Conservation (phyloP, 1,284 basidiomycete species). For the Melampsora americana region DNA sequence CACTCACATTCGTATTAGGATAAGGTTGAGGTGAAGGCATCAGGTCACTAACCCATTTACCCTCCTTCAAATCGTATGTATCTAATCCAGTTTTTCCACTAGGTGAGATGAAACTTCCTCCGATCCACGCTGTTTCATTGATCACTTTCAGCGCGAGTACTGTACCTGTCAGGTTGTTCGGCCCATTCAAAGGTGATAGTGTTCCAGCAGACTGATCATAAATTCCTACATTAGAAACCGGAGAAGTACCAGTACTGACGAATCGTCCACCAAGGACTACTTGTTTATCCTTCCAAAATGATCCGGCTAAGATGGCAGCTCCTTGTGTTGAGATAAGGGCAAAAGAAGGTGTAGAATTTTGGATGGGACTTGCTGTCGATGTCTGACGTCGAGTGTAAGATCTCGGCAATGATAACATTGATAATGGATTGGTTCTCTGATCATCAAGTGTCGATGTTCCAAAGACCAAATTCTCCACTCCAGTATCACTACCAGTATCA, state of each 20-base stretch:
- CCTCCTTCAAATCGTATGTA: constrained; percentile 36
- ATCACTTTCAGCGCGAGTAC: constrained; percentile 69
- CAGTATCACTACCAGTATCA: too few relatives aligned
- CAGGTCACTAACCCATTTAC: constrained; percentile 48
- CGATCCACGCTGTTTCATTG: constrained; percentile 56
- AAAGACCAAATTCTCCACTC: too few relatives aligned
- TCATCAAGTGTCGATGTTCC: too few relatives aligned
- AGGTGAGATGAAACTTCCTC: constrained; percentile 49
- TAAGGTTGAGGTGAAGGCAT: constrained; percentile 47
- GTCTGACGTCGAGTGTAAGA: too few relatives aligned
- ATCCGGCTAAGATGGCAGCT: constrained; percentile 77
- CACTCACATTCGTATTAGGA: constrained; percentile 30
- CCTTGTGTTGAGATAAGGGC: constrained; percentile 62
- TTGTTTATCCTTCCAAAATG: constrained; percentile 73
- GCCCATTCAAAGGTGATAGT: constrained; percentile 62
- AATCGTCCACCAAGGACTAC: constrained; percentile 47
- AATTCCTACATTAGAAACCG: constrained; percentile 65
- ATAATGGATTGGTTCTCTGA: too few relatives aligned
- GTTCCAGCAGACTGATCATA: constrained; percentile 64
- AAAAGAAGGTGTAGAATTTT: constrained; percentile 45
- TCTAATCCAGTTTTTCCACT: constrained; percentile 51
- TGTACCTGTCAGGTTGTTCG: constrained; percentile 66
- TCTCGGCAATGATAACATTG: too few relatives aligned
- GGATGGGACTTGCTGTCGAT: too few relatives aligned
- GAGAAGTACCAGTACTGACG: constrained; percentile 51